These are phyloP conservation scores for Globisporangium paddicum DNA, from an alignment of 352 stramenopile genomes.

Conservation along the genomic window DNA sequence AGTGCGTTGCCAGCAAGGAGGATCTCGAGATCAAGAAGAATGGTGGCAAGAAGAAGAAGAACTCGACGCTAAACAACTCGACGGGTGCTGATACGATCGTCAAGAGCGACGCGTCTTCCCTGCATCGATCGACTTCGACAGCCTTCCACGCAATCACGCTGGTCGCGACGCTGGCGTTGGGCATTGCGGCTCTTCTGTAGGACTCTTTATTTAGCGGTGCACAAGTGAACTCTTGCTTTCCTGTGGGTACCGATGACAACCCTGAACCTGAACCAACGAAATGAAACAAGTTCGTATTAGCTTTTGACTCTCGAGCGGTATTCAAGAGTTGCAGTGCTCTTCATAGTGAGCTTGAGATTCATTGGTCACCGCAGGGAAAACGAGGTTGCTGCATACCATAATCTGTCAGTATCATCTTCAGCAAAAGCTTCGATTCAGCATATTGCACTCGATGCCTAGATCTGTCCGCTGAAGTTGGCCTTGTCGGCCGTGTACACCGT, in stretches of 20 bases:
- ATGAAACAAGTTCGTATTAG: slow-evolving; percentile 3
- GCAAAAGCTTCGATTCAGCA: not conserved
- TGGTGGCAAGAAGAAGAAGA: slow-evolving; percentile 42
- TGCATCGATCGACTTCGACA: not conserved
- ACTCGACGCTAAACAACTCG: slow-evolving; percentile 4
- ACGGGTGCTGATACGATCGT: not conserved
- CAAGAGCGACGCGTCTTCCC: not conserved
- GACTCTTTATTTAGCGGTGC: not conserved
- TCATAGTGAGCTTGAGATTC: too few relatives aligned
- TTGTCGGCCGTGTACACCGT: slow-evolving; percentile 39
- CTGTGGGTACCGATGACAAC: not conserved
- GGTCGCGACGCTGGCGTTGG: slow-evolving; percentile 5
- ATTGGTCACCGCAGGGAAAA: not conserved
- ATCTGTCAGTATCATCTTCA: not conserved
- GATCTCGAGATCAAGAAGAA: slow-evolving; percentile 60
- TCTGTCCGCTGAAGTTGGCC: slow-evolving; percentile 69
- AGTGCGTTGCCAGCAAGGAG: slow-evolving; percentile 62
- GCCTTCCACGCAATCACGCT: slow-evolving; percentile 6
- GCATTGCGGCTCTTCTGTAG: slow-evolving; percentile 3
- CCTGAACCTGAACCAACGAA: not conserved
- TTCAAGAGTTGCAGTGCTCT: not conserved
- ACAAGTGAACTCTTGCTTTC: not conserved
- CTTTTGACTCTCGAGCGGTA: not conserved
- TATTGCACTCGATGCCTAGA: slow-evolving; percentile 21
- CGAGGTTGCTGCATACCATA: not conserved